Conservation (phyloP, 352 stramenopile genomes). For the Phytophthora niederhauseri region DNA sequence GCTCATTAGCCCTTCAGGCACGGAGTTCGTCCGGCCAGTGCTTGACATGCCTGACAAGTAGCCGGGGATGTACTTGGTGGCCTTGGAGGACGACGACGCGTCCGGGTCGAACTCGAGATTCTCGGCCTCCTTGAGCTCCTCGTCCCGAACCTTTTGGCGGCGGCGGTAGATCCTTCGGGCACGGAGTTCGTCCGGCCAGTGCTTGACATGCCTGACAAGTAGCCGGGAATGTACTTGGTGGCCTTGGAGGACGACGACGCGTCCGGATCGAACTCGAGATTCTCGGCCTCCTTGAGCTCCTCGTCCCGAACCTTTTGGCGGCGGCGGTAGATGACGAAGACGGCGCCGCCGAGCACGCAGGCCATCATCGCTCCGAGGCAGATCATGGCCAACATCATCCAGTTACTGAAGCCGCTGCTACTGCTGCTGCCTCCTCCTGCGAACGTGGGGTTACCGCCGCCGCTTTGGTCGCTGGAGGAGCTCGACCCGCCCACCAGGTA, state of each 20-base stretch:
- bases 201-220: slow-evolving; percentile 31
- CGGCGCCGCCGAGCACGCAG: slow-evolving; percentile 29
- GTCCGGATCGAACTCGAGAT: slow-evolving; percentile 28
- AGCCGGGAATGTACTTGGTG: slow-evolving; percentile 32
- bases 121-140: slow-evolving; percentile 36
- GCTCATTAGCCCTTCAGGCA: slow-evolving; percentile 20
- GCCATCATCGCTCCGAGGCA: slow-evolving; percentile 39
- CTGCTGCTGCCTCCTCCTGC: not conserved
- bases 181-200: slow-evolving; percentile 33
- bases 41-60: slow-evolving; percentile 31
- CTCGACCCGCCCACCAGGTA: slow-evolving; percentile 26
- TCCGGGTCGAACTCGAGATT: slow-evolving; percentile 30
- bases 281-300: slow-evolving; percentile 35
- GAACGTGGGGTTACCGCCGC: not conserved
- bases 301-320: slow-evolving; percentile 31
- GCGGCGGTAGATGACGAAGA: slow-evolving; percentile 40
- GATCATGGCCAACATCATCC: slow-evolving; percentile 50
- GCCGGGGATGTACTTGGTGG: slow-evolving; percentile 33
- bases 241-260: slow-evolving; percentile 32
- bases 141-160: slow-evolving; percentile 28
- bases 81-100: slow-evolving; percentile 31
- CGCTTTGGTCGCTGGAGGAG: slow-evolving; percentile 13
- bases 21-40: slow-evolving; percentile 33
- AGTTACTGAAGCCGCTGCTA: slow-evolving; percentile 36
- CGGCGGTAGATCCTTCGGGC: slow-evolving; percentile 32